Conservation (phyloP, 331 rosid species). For the Quercus phellos region DNA sequence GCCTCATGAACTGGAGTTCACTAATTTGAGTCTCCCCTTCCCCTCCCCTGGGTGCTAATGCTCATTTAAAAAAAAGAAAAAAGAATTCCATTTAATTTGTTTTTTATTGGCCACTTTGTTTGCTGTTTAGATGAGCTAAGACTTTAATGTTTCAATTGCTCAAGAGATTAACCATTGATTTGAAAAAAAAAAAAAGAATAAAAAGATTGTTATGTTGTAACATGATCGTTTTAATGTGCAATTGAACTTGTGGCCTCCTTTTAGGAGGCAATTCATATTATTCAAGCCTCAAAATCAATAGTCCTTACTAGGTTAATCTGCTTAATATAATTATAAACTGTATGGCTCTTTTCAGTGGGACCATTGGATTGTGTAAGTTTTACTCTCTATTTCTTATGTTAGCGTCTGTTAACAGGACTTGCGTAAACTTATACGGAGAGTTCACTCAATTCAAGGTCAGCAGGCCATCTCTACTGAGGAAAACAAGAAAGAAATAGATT, state of each 20-base stretch:
- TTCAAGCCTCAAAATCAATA: not conserved
- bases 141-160: not conserved
- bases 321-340: not conserved
- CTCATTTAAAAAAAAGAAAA: no score
- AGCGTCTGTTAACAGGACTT: slow-evolving; percentile 53
- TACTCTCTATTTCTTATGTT: not conserved
- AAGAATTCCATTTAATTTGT: no score
- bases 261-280: not conserved
- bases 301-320: not conserved
- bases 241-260: not conserved
- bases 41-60: no score
- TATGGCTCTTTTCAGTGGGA: not conserved
- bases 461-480: slow-evolving; percentile 33
- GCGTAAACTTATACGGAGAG: slow-evolving; percentile 69
- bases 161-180: no score
- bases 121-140: not conserved
- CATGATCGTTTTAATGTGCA: not conserved
- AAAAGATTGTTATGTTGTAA: not conserved
- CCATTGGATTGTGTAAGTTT: not conserved
- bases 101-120: not conserved
- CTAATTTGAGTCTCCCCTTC: no score
- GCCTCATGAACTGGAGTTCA: no score
- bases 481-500: slow-evolving; percentile 40
- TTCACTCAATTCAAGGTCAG: slow-evolving; percentile 44
- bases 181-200: no score